phyloP scores from a whole-genome alignment of 768 basidiomycete genomes.

The Tylopilus sp. region DNA sequence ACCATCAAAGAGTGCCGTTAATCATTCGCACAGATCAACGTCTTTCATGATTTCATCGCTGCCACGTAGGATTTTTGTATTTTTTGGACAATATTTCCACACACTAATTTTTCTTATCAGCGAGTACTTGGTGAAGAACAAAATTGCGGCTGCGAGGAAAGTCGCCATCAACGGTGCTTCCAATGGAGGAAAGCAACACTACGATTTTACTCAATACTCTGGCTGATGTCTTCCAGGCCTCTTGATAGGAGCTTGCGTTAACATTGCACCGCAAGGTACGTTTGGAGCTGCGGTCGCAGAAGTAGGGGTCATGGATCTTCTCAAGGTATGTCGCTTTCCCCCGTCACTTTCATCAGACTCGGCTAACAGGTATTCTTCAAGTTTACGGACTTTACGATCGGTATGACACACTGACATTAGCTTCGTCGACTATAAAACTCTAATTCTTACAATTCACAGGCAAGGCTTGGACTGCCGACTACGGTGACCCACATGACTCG shows the following conservation, averaged over 20 bases:
- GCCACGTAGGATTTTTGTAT: conserved; percentile 53
- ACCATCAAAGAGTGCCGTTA: conserved; percentile 1
- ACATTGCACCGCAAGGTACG: conserved; percentile 70
- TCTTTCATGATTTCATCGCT: conserved; percentile 81
- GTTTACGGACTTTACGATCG: conserved; percentile 78
- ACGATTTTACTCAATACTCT: neutral
- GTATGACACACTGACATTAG: conserved; percentile 28
- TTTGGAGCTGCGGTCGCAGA: conserved; percentile 80
- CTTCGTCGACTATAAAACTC: conserved; percentile 3
- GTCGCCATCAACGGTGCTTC: conserved; percentile 77
- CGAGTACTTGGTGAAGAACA: conserved; percentile 68
- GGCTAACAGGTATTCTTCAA: conserved; percentile 21
- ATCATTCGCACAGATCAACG: conserved; percentile 48
- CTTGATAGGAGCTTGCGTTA: conserved; percentile 80
- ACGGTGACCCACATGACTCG: conserved; percentile 69
- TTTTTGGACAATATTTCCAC: neutral
- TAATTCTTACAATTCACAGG: conserved; percentile 36
- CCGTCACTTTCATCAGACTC: neutral
- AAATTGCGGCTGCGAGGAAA: conserved; percentile 65
- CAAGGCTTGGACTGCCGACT: conserved; percentile 76
- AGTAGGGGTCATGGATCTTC: conserved; percentile 77
- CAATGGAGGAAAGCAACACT: conserved; percentile 59
- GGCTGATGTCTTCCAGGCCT: conserved; percentile 44
- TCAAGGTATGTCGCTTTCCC: conserved; percentile 48
- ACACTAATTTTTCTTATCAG: conserved; percentile 32